These are phyloP conservation scores for Mycosarcoma mackinlayi DNA, from an alignment of 1,284 basidiomycete species.

Conservation along the genomic window DNA sequence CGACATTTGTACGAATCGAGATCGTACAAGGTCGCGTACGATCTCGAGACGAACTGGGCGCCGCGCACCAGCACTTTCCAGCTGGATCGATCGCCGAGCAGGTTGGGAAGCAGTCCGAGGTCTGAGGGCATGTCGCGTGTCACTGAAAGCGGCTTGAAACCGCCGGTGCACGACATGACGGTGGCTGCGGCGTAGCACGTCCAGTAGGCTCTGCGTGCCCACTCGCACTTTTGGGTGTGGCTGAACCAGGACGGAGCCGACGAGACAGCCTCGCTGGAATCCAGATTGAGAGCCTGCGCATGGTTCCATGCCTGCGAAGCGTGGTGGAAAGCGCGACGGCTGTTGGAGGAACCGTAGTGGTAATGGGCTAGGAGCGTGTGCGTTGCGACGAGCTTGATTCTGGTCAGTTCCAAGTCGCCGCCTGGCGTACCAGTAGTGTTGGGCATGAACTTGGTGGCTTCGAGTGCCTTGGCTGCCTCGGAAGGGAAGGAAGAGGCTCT, in stretches of 20 bases:
- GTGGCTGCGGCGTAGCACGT: conserved; percentile 53
- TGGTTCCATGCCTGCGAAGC: conserved; percentile 58
- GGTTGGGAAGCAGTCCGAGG: conserved; percentile 48
- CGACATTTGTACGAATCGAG: conserved; percentile 51
- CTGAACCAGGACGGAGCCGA: conserved; percentile 48
- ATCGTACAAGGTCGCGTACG: conserved; percentile 53
- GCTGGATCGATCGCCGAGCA: conserved; percentile 46
- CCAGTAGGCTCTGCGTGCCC: conserved; percentile 60
- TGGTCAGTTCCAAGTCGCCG: conserved; percentile 48
- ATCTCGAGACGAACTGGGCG: conserved; percentile 54
- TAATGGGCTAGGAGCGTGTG: conserved; percentile 58
- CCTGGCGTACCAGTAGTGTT: conserved; percentile 24
- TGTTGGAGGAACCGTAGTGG: conserved; percentile 54
- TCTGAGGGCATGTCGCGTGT: conserved; percentile 50
- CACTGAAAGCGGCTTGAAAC: conserved; percentile 52
- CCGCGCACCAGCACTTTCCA: conserved; percentile 59
- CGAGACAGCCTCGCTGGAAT: conserved; percentile 21
- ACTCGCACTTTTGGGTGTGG: conserved; percentile 55
- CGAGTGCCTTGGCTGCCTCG: conserved; percentile 30
- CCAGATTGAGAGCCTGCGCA: conserved; percentile 49
- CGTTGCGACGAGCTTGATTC: conserved; percentile 59
- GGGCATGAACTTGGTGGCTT: conserved; percentile 20
- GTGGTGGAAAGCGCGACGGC: conserved; percentile 49
- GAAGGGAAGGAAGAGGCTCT: conserved; percentile 40
- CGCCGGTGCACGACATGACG: conserved; percentile 58